Evolutionary conservation across 139 green algal genomes (phyloP).

Genomic region (Coccomyxa sp.): DNA sequence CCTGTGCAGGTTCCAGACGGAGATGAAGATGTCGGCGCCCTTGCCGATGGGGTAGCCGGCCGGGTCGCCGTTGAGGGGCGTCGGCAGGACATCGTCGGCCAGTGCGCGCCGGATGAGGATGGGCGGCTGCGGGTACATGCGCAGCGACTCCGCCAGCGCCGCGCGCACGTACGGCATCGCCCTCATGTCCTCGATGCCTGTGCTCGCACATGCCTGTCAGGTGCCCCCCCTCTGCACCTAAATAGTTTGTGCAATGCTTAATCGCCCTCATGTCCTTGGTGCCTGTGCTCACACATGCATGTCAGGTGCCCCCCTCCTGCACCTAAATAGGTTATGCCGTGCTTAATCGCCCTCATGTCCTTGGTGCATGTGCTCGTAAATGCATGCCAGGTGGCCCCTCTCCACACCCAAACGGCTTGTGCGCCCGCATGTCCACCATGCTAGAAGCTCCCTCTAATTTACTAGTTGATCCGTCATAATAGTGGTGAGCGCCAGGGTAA

Average conservation of each 20-base stretch:
- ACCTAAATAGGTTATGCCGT: no score
- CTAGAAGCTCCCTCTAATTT: no score
- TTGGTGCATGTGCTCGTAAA: slow-evolving; percentile 42
- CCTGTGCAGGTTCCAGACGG: slow-evolving; percentile 96
- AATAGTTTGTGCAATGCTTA: no score
- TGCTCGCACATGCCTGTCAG: neutral
- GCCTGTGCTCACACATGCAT: slow-evolving; percentile 22
- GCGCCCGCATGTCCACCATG: no score
- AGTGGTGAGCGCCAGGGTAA: no score
- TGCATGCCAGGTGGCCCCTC: neutral
- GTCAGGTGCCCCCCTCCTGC: neutral
- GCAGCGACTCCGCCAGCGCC: slow-evolving; percentile 79
- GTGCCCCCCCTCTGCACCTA: no score
- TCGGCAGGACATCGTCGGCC: slow-evolving; percentile 72
- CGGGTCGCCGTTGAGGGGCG: slow-evolving; percentile 38
- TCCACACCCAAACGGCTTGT: no score
- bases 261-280: slow-evolving; percentile 71
- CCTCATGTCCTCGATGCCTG: slow-evolving; percentile 67
- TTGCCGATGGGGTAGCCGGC: slow-evolving; percentile 84
- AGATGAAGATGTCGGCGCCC: slow-evolving; percentile 97
- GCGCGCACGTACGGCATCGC: slow-evolving; percentile 59
- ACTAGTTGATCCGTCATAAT: no score
- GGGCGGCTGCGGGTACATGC: slow-evolving; percentile 94
- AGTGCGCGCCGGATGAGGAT: slow-evolving; percentile 91
- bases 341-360: no score